Percentiles rank a stretch among this genome's conserved stretches.
Evolutionary conservation across 2,329 filamentous ascomycete genomes (phyloP).

Genomic region (Chrysosporium keratinophilum): DNA sequence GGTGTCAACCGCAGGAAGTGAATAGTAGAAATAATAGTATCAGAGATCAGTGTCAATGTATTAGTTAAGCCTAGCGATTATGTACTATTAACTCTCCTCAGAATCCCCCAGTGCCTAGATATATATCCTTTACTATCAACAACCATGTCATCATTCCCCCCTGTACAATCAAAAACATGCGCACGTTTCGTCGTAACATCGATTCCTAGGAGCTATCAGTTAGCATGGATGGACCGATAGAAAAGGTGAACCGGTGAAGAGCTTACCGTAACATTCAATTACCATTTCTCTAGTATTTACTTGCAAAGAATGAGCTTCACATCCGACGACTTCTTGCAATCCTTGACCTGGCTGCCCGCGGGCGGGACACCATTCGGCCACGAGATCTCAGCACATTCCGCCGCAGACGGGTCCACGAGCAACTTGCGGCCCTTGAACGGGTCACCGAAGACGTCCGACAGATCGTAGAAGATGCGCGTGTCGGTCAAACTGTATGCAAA

Average conservation of each 20-base stretch:
- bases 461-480: conserved; percentile 33
- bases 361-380: conserved; percentile 14
- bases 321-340: conserved; percentile 10
- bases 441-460: conserved; percentile 36
- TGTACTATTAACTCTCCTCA: no score
- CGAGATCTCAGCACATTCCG: conserved; percentile 8
- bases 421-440: conserved; percentile 26
- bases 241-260: no score
- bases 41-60: background rate
- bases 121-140: no score
- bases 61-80: background rate
- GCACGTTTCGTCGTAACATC: no score
- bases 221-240: no score
- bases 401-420: conserved; percentile 7
- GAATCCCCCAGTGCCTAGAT: no score
- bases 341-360: conserved; percentile 7
- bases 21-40: no score
- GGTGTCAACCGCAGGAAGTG: no score
- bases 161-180: no score
- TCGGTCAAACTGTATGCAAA: conserved; percentile 35
- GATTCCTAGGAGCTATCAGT: no score
- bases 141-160: no score
- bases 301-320: conserved; percentile 14
- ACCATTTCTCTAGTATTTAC: no score
- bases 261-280: background rate